phyloP scores from a whole-genome alignment of 805 yeast species.

The Spathaspora hagerdaliae region DNA sequence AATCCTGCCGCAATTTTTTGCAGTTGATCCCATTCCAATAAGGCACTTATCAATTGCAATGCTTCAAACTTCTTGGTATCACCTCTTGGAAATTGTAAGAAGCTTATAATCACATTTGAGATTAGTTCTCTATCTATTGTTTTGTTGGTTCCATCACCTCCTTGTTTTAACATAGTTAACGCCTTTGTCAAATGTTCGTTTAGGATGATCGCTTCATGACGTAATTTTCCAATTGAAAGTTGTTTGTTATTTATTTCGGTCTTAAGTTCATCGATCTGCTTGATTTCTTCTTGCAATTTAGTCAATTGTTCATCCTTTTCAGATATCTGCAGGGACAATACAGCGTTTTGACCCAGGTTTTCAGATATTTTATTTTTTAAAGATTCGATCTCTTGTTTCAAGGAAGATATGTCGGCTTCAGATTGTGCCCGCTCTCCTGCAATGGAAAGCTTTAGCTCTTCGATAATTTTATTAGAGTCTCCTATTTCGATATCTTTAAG shows the following conservation, averaged over 20 bases:
- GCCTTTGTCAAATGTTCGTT: conserved; percentile 97
- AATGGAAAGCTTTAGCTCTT: conserved; percentile 5
- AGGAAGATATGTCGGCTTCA: conserved; percentile 31
- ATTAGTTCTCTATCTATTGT: conserved; percentile 85
- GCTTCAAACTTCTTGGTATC: conserved; percentile 95
- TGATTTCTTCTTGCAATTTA: conserved; percentile 21
- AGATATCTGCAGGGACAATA: conserved; percentile 12
- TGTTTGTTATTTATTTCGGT: conserved; percentile 58
- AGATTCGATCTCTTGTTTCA: conserved; percentile 19
- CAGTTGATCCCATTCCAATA: conserved; percentile 84
- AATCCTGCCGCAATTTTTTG: conserved; percentile 76
- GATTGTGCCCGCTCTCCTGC: neutral
- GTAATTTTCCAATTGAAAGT: conserved; percentile 77
- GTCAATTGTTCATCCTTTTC: conserved; percentile 15
- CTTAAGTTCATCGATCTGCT: conserved; percentile 47
- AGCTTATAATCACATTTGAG: conserved; percentile 80
- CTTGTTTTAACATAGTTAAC: conserved; percentile 72
- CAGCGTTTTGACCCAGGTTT: conserved; percentile 26
- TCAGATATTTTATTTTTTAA: conserved; percentile 17
- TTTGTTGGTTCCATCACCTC: conserved; percentile 42
- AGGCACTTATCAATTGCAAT: conserved; percentile 74
- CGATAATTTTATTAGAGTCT: conserved; percentile 5
- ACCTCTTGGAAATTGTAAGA: conserved; percentile 82
- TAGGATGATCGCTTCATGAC: conserved; percentile 90
- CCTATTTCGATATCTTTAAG: conserved; percentile 20